Evolutionary conservation across 1,284 basidiomycete species (phyloP), one percentile per base, ranked within the genome.

Genomic region (Caloboletus inedulis): DNA sequence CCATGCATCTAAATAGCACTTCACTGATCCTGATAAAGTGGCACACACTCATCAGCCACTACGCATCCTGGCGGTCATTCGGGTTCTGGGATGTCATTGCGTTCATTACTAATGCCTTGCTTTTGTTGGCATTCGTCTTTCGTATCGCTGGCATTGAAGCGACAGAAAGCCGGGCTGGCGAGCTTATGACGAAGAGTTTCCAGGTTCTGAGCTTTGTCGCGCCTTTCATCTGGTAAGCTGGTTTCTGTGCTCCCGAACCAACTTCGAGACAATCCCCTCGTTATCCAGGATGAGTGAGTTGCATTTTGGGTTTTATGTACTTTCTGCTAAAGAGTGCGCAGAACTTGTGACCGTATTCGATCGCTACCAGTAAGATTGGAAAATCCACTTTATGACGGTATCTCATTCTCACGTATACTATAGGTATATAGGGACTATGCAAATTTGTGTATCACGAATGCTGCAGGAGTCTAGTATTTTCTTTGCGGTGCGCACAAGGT

Each of bases 401-500:
- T 49, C 25, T 47, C 48, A 51, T 37, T 52, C 48, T 49, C 4
- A 5, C 7, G 19, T 41, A 25, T 45, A 84, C n/a, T 35, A 37
- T 46, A 87, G 84, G 62, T 91, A 88, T 59, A 79, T 91, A 45
- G 90, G 90, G 2, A 91, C 86, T 1, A 87, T 90, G 85, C 89
- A 92, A 62, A 91, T 94, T 33, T 92, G 91, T 59, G 81, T 93
- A 18, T 82, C 86, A 13, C 80, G 90, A 13, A 97, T 97, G 94
- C 74, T 97, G 57, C 85, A 89, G 66, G 94, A 98, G 70, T 94
- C 91, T 9, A 85, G 89, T 4, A 93, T 96, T 52, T 98, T 98
- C 77, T 94, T 96, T 75, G 81, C 83, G 68, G 89, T 93, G 57
- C 47, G 80, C 64, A 56, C 18, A 31, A 30, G 13, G 1, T 18